These are phyloP conservation scores for Chrysoporthe deuterocubensis DNA, from an alignment of 2,329 filamentous ascomycete species.

Conservation along the genomic window DNA sequence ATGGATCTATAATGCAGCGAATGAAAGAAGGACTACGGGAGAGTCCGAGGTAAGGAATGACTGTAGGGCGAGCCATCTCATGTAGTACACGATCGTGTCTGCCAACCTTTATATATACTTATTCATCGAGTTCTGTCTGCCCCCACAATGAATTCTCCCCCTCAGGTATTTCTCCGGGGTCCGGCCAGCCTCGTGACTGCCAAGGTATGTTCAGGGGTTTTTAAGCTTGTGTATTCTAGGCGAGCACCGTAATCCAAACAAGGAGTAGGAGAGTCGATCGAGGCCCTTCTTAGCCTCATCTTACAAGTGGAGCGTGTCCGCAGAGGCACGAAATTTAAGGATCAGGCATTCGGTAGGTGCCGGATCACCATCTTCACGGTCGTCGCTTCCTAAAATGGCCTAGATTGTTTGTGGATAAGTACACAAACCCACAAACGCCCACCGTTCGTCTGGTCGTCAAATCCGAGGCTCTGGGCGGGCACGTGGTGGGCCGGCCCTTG, in stretches of 20 bases:
- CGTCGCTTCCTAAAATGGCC: neutral
- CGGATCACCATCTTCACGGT: neutral
- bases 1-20: neutral
- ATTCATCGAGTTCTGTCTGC: neutral
- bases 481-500: neutral
- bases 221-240: constrained; percentile 4
- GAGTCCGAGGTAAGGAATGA: constrained; percentile 3
- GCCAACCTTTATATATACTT: neutral
- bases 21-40: neutral
- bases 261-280: neutral
- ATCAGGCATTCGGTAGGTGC: neutral
- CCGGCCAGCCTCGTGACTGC: neutral
- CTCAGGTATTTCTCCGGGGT: neutral
- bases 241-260: neutral
- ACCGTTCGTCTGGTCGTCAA: neutral
- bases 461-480: constrained; percentile 1
- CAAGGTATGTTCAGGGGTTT: neutral
- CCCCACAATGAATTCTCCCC: neutral
- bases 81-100: neutral
- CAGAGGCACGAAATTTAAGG: neutral
- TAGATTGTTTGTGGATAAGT: neutral
- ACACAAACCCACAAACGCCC: neutral
- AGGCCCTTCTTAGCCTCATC: constrained; percentile 1
- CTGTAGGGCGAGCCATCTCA: neutral
- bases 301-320: neutral